Conservation (phyloP, 495 filamentous ascomycete genomes). For the Penicillium angulare region DNA sequence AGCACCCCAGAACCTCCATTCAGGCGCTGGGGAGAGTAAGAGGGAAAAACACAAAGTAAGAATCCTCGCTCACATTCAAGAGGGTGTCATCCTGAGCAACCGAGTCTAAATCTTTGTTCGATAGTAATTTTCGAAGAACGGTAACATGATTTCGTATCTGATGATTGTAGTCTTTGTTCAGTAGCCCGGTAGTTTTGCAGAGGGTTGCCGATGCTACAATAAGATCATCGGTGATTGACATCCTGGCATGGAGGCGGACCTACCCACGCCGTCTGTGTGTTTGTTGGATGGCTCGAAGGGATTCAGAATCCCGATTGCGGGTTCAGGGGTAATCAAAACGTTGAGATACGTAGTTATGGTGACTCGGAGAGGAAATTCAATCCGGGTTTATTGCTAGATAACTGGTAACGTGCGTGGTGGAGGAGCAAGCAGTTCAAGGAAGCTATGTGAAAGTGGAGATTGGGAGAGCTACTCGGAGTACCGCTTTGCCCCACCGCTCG, state of each 20-base stretch:
- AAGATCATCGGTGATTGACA: neutral
- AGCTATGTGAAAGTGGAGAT: neutral
- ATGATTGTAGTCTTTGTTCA: constrained; percentile 28
- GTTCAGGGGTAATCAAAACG: neutral
- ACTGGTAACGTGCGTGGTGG: too few relatives aligned
- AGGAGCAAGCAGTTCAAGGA: too few relatives aligned
- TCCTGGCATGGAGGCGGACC: neutral
- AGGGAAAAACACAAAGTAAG: neutral
- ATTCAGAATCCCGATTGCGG: neutral
- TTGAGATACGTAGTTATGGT: too few relatives aligned
- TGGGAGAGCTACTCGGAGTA: neutral
- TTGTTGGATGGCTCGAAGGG: neutral
- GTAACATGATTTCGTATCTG: constrained; percentile 28
- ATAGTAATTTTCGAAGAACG: constrained; percentile 19
- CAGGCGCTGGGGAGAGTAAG: too few relatives aligned
- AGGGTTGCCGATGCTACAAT: neutral
- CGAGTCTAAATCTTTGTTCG: constrained; percentile 14
- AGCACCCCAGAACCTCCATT: too few relatives aligned
- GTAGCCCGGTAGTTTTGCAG: neutral
- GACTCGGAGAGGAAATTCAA: too few relatives aligned
- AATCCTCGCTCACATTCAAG: constrained; percentile 28
- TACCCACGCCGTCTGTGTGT: neutral
- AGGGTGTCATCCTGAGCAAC: constrained; percentile 17
- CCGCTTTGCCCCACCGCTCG: neutral
- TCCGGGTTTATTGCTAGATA: too few relatives aligned